Evolutionary conservation across 192 early-diverging fungal genomes (phyloP).

Genomic region (Umbelopsis isabellina): DNA sequence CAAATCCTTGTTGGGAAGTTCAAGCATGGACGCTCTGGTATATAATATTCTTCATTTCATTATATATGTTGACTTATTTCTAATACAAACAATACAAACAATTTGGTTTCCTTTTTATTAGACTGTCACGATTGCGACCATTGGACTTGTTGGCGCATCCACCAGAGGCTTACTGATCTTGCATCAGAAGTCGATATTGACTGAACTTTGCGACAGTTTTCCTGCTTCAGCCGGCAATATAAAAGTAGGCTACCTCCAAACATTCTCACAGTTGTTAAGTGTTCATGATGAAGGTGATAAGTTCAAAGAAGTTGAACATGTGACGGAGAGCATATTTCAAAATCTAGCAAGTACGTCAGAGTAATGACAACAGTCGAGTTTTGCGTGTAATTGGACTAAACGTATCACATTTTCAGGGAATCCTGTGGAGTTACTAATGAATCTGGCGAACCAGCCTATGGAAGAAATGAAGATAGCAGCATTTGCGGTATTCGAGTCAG

Average conservation of each 20-base stretch:
- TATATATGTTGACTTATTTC: not conserved
- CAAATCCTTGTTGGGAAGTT: conserved; percentile 25
- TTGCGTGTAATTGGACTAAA: conserved; percentile 1
- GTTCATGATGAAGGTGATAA: conserved; percentile 20
- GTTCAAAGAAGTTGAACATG: conserved; percentile 17
- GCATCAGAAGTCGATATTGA: conserved; percentile 11
- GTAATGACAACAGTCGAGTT: not conserved
- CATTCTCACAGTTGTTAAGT: conserved; percentile 38
- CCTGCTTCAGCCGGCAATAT: conserved; percentile 28
- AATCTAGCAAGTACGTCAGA: conserved; percentile 16
- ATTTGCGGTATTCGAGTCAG: conserved; percentile 40
- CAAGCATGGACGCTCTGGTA: conserved; percentile 32
- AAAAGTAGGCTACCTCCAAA: conserved; percentile 34
- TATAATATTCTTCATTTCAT: not conserved
- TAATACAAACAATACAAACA: not conserved
- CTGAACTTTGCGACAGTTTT: conserved; percentile 21
- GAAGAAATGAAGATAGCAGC: conserved; percentile 30
- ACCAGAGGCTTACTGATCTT: conserved; percentile 27
- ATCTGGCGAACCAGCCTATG: conserved; percentile 29
- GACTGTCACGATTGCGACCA: conserved; percentile 29
- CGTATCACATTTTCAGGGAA: conserved; percentile 23
- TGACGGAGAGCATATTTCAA: conserved; percentile 19
- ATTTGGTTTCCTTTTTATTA: not conserved
- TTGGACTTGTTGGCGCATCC: conserved; percentile 40
- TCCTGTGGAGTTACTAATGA: conserved; percentile 26